Evolutionary conservation across 257 asterid species (phyloP).

Genomic region (Lantana camara): DNA sequence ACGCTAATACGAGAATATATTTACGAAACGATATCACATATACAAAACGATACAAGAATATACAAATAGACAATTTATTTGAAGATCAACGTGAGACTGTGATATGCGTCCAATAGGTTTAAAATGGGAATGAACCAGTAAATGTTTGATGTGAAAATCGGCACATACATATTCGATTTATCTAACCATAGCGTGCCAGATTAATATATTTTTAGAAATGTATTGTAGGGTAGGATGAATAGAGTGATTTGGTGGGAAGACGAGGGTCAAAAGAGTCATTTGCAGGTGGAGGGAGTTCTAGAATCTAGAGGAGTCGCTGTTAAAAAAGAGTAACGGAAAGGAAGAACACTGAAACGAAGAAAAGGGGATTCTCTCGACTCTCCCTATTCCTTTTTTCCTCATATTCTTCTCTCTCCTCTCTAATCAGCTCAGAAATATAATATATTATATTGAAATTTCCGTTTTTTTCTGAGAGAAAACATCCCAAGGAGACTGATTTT

Average conservation of each 20-base stretch:
- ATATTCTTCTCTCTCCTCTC: conserved; percentile 22
- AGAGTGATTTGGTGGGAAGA: neutral
- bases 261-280: conserved; percentile 16
- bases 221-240: neutral
- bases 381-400: neutral
- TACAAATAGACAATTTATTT: no score
- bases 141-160: no score
- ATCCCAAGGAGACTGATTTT: conserved; percentile 25
- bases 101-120: no score
- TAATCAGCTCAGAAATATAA: conserved; percentile 5
- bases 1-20: no score
- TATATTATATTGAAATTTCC: neutral
- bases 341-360: conserved; percentile 29
- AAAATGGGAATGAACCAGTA: no score
- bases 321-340: conserved; percentile 29
- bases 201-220: no score
- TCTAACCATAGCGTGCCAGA: no score
- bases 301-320: conserved; percentile 41
- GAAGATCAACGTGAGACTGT: no score
- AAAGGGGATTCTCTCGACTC: conserved; percentile 34
- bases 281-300: neutral
- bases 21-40: no score
- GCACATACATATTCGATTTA: no score
- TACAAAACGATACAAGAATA: no score
- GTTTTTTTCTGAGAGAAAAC: conserved; percentile 17